These are phyloP conservation scores for Neocallimastix lanati DNA, from an alignment of 192 early-diverging fungal genomes.

Conservation along the genomic window DNA sequence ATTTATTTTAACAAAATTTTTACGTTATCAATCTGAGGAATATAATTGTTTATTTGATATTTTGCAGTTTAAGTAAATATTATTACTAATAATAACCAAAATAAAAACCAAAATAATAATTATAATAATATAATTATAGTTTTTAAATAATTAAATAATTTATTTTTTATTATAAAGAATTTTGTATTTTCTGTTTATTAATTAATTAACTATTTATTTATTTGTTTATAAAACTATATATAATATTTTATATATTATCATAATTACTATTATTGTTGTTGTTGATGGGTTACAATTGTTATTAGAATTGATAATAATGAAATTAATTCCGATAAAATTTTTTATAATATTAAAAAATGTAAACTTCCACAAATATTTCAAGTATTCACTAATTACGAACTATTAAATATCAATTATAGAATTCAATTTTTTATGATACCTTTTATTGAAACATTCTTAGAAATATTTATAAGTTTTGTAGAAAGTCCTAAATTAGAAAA, in stretches of 20 bases:
- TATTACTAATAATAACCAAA: too few species aligned
- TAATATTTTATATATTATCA: too few species aligned
- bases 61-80: neutral
- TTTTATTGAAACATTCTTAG: neutral
- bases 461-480: neutral
- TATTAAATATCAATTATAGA: neutral
- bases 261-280: too few species aligned
- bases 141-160: too few species aligned
- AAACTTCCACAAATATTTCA: neutral
- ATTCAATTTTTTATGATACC: neutral
- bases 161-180: too few species aligned
- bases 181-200: too few species aligned
- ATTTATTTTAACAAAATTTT: neutral
- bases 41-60: neutral
- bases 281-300: too few species aligned
- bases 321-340: neutral
- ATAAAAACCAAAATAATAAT: too few species aligned
- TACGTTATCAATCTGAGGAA: neutral
- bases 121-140: too few species aligned
- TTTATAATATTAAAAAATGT: neutral
- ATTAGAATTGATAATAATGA: neutral
- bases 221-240: too few species aligned
- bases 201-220: too few species aligned
- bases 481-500: neutral
- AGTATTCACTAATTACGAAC: neutral